Evolutionary conservation across 352 stramenopile species (phyloP), one percentile per base, ranked within the genome.

Genomic region (Phytophthora ohioensis): DNA sequence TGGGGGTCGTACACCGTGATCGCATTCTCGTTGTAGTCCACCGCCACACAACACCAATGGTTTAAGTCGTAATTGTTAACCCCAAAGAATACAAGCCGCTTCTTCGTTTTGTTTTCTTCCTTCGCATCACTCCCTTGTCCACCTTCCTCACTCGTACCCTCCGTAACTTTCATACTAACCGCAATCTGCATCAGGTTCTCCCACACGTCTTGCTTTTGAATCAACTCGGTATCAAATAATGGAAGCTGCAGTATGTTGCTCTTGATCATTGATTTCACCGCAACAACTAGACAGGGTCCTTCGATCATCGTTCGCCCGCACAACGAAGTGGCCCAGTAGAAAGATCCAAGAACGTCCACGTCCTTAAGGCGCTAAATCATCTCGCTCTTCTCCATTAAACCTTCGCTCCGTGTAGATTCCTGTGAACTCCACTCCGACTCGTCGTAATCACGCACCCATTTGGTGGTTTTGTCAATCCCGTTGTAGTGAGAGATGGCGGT

Each of bases 31-130:
- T n/a, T 39, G 13, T 41, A 55, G 7, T 41, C 31, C 15, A 41
- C 31, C 6, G 30, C 41, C 17, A 62, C 41, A 42, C 35, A 52
- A 36, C 62, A 69, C 53, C 62, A 64, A 31, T 69, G 45, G 11
- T 69, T 58, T 11, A 63, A 31, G 15, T 57, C 45, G 5, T 48
- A 58, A n/a, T 53, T 52, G 12, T 58, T 17, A 21, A 52, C n/a
- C 15, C 39, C 35, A 17, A 63, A 61, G 45, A 63, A 64, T 4
- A 69, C 9, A 64, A 27, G 21, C 21, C 21, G 21, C 21, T 27
- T 27, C 21, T 27, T 27, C 21, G 21, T 2, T 2, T 27, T 27
- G 21, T 27, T 27, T 27, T 27, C 21, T 27, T 27, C 21, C 1
- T 27, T 27, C 21, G 21, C 21, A 27, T 27, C 21, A 27, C 21